Base-by-base conservation (phyloP, 805 yeast genomes). In the Candida nitratophila region DNA sequence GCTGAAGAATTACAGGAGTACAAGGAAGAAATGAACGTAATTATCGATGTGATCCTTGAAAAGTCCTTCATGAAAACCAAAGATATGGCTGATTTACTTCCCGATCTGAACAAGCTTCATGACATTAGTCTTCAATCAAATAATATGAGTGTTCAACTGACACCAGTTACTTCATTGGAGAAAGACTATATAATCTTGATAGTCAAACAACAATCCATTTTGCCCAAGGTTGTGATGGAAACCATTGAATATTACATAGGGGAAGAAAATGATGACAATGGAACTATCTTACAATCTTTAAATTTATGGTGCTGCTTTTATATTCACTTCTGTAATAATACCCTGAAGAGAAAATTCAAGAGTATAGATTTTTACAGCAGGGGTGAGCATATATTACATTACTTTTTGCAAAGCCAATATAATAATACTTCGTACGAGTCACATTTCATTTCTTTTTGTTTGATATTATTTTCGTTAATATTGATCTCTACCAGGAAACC, bases 251-350 rank as follows among this genome's bases (percentile, higher is more conserved):
- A 21, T 9, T 14, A 17, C 27, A 3, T 27, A 10, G 5, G 14
- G 17, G 4, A 34, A 16, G 12, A 29, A 22, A 9, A 27, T 16
- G 11, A 30, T 10, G 27, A 11, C 14, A 17, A 34, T 16, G n/a
- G 29, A 16, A 7, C 4, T n/a, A 22, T 17, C 3, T n/a, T n/a
- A 2, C 30, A 21, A 8, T 15, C 41, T 7, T 20, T 44, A 8
- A 16, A 37, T 20, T 11, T 26, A 9, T 44, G 47, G 47, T 40
- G 47, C 21, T 44, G 44, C 19, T 24, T 44, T 29, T 44, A 36
- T 32, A 31, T 32, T 9, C 26, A 31, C 17, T 24, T 40, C 17
- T 43, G 46, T 19, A 12, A 26, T 16, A 15, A 14, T 3, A 16
- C 14, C 4, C 10, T 44, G 15, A 29, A 36, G 20, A 17, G 17